These are phyloP conservation scores for Sphenostylis stenocarpa DNA, from an alignment of 306 rosid species.

Conservation along the genomic window DNA sequence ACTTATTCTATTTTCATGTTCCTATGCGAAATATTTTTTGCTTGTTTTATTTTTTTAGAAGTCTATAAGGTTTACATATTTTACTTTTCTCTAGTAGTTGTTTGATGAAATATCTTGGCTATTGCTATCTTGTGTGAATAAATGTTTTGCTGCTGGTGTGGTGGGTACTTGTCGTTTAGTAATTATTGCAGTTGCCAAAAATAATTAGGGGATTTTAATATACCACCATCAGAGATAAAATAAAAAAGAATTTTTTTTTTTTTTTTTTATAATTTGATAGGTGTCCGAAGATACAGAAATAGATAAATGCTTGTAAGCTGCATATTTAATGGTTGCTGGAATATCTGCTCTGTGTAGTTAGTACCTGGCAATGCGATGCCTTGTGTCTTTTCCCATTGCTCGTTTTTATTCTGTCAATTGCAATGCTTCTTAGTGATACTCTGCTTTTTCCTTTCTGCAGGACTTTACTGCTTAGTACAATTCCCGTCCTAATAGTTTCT, in stretches of 20 bases:
- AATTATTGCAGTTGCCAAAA: not conserved
- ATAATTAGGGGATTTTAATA: not conserved
- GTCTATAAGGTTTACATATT: not conserved
- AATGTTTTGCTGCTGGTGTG: not conserved
- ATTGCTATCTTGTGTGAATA: not conserved
- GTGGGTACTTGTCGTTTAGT: conserved; percentile 1
- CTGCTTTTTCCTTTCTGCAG: conserved; percentile 43
- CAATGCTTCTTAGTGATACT: not conserved
- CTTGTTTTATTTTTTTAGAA: not conserved
- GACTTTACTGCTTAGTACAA: conserved; percentile 73
- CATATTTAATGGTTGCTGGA: not conserved
- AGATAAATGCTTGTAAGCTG: not conserved
- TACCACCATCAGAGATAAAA: not conserved
- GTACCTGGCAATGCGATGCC: not conserved
- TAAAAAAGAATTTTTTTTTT: not conserved
- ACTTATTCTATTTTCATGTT: not conserved
- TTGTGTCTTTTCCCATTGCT: not conserved
- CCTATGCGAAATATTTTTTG: too few species aligned
- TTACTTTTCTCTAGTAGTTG: not conserved
- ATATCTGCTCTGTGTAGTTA: not conserved
- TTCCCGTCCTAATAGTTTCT: conserved; percentile 71
- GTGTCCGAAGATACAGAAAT: not conserved
- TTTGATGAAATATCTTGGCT: conserved; percentile 16
- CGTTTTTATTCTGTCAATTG: not conserved
- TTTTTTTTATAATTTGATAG: not conserved